phyloP scores from a whole-genome alignment of 2,329 filamentous ascomycete genomes.

The Blumeriella jaapii region DNA sequence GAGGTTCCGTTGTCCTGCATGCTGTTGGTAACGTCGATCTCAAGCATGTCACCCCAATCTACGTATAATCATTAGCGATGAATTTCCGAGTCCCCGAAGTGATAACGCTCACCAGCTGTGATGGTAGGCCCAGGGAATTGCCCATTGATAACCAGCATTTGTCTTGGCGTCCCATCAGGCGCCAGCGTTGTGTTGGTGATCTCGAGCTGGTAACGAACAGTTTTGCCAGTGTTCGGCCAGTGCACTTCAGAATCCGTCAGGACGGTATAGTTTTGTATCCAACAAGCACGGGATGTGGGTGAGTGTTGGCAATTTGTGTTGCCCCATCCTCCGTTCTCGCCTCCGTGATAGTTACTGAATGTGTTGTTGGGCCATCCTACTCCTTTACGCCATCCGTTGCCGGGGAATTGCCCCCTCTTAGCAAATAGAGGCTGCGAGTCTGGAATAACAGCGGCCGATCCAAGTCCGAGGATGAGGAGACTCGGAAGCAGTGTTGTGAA shows the following conservation, averaged over 20 bases:
- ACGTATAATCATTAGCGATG: no score
- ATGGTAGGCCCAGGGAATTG: no score
- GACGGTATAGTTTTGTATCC: slow-evolving; percentile 8
- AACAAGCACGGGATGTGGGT: slow-evolving; percentile 7
- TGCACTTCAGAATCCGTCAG: slow-evolving; percentile 8
- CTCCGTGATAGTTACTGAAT: slow-evolving; percentile 2
- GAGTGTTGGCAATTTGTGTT: slow-evolving; percentile 5
- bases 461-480: slow-evolving; percentile 5
- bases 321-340: slow-evolving; percentile 3
- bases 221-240: slow-evolving; percentile 11
- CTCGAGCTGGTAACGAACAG: slow-evolving; percentile 8
- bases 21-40: slow-evolving; percentile 55
- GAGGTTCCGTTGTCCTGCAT: slow-evolving; percentile 41
- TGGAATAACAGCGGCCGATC: slow-evolving; percentile 5
- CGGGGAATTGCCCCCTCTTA: neutral
- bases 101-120: no score
- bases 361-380: slow-evolving; percentile 1
- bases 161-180: slow-evolving; percentile 32
- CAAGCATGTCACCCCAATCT: slow-evolving; percentile 30
- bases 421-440: neutral
- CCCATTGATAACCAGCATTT: slow-evolving; percentile 37
- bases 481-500: slow-evolving; percentile 1
- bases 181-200: slow-evolving; percentile 14
- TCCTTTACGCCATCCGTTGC: slow-evolving; percentile 1
- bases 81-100: no score